These are phyloP conservation scores for Salvia miltiorrhiza DNA, from an alignment of 257 asterid species.

Conservation along the genomic window DNA sequence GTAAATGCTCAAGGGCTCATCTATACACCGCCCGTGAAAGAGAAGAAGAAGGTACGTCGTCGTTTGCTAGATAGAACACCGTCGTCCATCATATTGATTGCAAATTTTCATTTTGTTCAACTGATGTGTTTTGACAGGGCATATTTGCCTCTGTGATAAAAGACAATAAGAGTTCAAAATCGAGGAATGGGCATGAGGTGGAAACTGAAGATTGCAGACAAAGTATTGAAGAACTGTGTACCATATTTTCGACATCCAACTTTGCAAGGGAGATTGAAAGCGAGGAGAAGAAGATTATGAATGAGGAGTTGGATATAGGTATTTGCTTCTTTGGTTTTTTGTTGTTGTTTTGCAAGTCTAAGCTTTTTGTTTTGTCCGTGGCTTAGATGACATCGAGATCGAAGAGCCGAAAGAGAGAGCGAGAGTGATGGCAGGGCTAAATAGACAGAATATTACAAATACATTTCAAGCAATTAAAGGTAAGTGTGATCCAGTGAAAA, in stretches of 20 bases:
- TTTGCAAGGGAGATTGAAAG: conserved; percentile 44
- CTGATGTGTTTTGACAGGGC: conserved; percentile 44
- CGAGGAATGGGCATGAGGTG: conserved; percentile 39
- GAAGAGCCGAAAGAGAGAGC: conserved; percentile 77
- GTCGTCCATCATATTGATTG: not conserved
- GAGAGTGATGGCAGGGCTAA: conserved; percentile 61
- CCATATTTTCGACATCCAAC: conserved; percentile 57
- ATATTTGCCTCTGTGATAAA: conserved; percentile 67
- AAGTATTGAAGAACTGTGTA: conserved; percentile 52
- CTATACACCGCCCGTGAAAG: conserved; percentile 44
- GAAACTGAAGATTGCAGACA: conserved; percentile 49
- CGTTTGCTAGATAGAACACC: not conserved
- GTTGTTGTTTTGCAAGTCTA: not conserved
- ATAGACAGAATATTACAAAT: conserved; percentile 61
- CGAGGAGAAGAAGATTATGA: conserved; percentile 35
- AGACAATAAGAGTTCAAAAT: conserved; percentile 58
- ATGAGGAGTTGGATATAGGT: conserved; percentile 77
- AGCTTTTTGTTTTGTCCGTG: not conserved
- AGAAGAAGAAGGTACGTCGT: conserved; percentile 86
- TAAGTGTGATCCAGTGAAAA: not conserved
- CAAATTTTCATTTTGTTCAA: not conserved
- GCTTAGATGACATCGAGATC: conserved; percentile 73
- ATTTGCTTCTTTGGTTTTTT: not conserved
- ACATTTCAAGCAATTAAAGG: conserved; percentile 83
- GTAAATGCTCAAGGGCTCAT: conserved; percentile 40